These are phyloP conservation scores for Candida railenensis DNA, from an alignment of 805 yeast species.

Conservation along the genomic window DNA sequence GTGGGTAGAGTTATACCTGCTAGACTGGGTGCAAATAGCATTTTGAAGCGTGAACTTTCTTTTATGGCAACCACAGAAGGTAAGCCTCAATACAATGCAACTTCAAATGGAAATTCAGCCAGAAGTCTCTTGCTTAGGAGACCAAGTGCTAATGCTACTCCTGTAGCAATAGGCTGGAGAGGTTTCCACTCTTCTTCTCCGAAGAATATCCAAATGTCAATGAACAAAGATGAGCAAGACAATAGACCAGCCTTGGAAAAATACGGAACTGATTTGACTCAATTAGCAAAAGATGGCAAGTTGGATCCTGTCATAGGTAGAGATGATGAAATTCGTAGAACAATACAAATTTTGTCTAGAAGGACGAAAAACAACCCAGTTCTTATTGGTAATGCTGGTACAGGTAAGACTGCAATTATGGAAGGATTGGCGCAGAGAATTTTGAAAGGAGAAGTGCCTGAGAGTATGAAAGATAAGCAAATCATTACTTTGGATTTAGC, in stretches of 20 bases:
- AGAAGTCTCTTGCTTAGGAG: background rate
- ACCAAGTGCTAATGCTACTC: background rate
- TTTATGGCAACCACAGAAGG: background rate
- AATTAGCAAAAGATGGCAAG: conserved; percentile 83
- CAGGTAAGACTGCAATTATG: conserved; percentile 95
- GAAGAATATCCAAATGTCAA: conserved; percentile 35
- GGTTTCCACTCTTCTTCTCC: conserved; percentile 21
- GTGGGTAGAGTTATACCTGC: background rate
- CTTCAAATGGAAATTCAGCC: background rate
- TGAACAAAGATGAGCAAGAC: conserved; percentile 44
- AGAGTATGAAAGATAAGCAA: conserved; percentile 82
- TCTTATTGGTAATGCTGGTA: conserved; percentile 93
- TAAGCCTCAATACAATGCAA: background rate
- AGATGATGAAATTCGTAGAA: conserved; percentile 91
- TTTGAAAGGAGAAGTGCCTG: conserved; percentile 90
- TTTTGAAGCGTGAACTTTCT: background rate
- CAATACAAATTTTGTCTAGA: conserved; percentile 87
- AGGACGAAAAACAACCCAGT: conserved; percentile 96
- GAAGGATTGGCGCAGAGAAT: conserved; percentile 96
- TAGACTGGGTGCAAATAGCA: background rate
- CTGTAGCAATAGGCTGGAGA: conserved; percentile 6
- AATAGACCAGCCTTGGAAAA: conserved; percentile 74
- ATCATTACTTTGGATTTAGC: conserved; percentile 86
- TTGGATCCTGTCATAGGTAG: conserved; percentile 96
- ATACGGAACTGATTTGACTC: conserved; percentile 83